phyloP scores from a whole-genome alignment of 345 rosid genomes.

The Triadica sebifera region DNA sequence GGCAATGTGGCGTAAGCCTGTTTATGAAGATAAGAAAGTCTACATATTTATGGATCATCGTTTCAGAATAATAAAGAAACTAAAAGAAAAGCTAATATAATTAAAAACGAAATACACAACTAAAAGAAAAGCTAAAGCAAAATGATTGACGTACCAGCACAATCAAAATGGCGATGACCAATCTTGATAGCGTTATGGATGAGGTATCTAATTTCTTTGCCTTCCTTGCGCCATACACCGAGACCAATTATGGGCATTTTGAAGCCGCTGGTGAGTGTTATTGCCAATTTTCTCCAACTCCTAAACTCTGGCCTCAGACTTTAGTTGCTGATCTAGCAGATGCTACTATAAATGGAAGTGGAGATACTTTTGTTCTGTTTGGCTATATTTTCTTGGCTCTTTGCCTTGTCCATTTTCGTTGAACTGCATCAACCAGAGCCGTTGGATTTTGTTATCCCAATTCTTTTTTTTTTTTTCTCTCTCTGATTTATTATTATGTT shows the following conservation, averaged over 20 bases:
- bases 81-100: background rate
- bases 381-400: too few species aligned
- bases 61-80: background rate
- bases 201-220: slow-evolving; percentile 58
- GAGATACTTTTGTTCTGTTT: background rate
- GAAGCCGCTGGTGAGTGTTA: slow-evolving; percentile 70
- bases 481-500: too few species aligned
- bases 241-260: slow-evolving; percentile 75
- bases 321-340: background rate
- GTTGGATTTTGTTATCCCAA: too few species aligned
- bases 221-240: slow-evolving; percentile 91
- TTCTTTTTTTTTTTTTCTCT: too few species aligned
- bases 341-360: background rate
- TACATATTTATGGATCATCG: background rate
- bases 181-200: slow-evolving; percentile 66
- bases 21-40: background rate
- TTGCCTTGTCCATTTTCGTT: too few species aligned
- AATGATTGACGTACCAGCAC: slow-evolving; percentile 55
- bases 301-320: background rate
- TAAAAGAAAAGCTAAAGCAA: background rate
- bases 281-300: slow-evolving; percentile 38
- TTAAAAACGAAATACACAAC: background rate
- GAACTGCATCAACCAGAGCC: too few species aligned
- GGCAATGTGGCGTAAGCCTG: background rate
- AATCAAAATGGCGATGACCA: slow-evolving; percentile 91